Percentiles rank a stretch among this genome's conserved stretches.
phyloP scores from a whole-genome alignment of 1,284 basidiomycete genomes.

The Schizophyllum commune region DNA sequence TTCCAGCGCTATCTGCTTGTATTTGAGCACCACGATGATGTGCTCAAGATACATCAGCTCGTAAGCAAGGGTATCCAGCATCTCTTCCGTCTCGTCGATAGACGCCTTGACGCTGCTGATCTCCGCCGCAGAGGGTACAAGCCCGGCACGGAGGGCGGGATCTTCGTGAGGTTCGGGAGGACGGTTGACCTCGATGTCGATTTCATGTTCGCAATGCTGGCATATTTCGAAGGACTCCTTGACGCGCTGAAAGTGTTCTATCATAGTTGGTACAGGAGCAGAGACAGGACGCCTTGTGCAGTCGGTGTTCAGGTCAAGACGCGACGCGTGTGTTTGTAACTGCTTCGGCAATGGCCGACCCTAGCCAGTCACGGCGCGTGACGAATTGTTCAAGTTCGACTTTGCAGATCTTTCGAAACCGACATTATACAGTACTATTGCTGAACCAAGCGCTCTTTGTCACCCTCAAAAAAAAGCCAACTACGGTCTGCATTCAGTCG shows the following conservation, averaged over 20 bases:
- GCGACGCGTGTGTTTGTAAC: no score
- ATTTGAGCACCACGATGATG: not conserved
- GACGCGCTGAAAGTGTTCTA: not conserved
- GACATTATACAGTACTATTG: no score
- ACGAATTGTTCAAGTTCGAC: no score
- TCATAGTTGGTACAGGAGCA: not conserved
- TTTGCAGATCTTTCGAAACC: no score
- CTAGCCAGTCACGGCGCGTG: no score
- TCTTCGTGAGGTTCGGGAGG: not conserved
- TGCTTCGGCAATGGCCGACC: no score
- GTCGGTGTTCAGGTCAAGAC: no score
- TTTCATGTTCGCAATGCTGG: not conserved
- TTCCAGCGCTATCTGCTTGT: not conserved
- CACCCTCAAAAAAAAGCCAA: no score
- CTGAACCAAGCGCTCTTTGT: no score
- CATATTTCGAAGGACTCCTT: not conserved
- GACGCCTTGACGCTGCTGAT: not conserved
- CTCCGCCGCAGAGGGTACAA: not conserved
- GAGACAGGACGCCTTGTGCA: no score
- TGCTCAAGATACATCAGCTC: not conserved
- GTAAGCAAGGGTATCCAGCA: not conserved
- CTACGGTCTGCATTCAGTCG: no score
- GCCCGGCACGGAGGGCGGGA: not conserved
- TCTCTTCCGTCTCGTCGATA: not conserved
- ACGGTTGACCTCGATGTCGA: not conserved